These are phyloP conservation scores for Globisporangium lucens DNA, from an alignment of 352 stramenopile species.

Conservation along the genomic window DNA sequence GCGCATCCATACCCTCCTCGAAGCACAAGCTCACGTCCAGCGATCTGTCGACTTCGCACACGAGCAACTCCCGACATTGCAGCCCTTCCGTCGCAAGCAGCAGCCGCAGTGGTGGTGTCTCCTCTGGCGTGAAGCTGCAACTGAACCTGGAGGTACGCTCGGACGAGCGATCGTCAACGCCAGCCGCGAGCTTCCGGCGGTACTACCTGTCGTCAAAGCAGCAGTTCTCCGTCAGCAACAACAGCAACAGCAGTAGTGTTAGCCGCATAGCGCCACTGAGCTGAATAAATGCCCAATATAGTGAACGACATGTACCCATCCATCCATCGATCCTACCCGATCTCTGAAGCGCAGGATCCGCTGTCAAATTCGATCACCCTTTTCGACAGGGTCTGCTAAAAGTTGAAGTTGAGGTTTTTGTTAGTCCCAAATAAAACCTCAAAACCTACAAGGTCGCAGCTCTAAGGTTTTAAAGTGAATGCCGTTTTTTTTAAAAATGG, in stretches of 20 bases:
- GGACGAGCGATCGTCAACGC: constrained; percentile 17
- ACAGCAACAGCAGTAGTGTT: constrained; percentile 8
- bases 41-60: constrained; percentile 5
- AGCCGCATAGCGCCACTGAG: not conserved
- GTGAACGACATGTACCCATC: not conserved
- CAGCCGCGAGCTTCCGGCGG: constrained; percentile 28
- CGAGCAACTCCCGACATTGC: not conserved
- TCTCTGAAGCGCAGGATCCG: constrained; percentile 9
- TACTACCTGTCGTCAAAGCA: constrained; percentile 34
- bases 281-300: constrained; percentile 2
- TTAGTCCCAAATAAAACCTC: constrained; percentile 14
- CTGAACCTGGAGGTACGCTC: constrained; percentile 11
- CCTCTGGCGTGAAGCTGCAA: constrained; percentile 11
- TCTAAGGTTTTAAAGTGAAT: too few species aligned
- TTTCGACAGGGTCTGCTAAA: constrained; percentile 8
- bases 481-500: too few species aligned
- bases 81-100: not conserved
- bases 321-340: not conserved
- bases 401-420: constrained; percentile 39
- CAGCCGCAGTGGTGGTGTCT: not conserved
- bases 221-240: constrained; percentile 16
- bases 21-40: constrained; percentile 6
- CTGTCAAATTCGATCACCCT: constrained; percentile 9
- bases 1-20: not conserved
- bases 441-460: not conserved